Conservation (phyloP, 1,284 basidiomycete species). For the Rugosomyces carneus region DNA sequence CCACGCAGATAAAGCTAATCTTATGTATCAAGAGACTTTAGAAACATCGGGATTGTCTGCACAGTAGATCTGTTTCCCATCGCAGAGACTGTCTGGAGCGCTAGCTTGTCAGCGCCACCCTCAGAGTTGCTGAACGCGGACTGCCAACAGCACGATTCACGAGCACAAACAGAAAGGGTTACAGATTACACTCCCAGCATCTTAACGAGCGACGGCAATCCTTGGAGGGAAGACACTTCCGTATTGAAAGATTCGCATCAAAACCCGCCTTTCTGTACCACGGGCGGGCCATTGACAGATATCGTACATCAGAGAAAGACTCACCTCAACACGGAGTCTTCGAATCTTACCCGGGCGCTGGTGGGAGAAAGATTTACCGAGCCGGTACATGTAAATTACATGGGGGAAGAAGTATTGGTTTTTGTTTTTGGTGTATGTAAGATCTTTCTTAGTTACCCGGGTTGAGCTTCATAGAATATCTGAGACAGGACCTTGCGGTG, state of each 20-base stretch:
- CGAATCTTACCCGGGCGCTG: constrained; percentile 46
- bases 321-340: constrained; percentile 38
- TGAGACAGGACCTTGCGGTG: constrained; percentile 54
- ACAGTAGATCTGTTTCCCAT: constrained; percentile 54
- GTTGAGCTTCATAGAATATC: neutral
- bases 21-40: constrained; percentile 31
- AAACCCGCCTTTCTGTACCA: constrained; percentile 1
- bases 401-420: constrained; percentile 52
- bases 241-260: constrained; percentile 2
- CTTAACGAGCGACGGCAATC: constrained; percentile 12
- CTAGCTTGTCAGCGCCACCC: constrained; percentile 5
- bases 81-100: constrained; percentile 16
- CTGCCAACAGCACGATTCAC: neutral
- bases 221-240: neutral
- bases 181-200: constrained; percentile 7
- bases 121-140: neutral
- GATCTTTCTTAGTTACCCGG: neutral
- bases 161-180: neutral
- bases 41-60: constrained; percentile 47
- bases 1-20: no score
- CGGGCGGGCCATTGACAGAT: constrained; percentile 8
- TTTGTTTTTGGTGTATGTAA: constrained; percentile 64
- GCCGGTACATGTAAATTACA: constrained; percentile 48
- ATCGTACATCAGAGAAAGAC: constrained; percentile 29
- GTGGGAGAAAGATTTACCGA: constrained; percentile 64